Evolutionary conservation across 331 rosid species (phyloP).

Genomic region (Malus hybrid): DNA sequence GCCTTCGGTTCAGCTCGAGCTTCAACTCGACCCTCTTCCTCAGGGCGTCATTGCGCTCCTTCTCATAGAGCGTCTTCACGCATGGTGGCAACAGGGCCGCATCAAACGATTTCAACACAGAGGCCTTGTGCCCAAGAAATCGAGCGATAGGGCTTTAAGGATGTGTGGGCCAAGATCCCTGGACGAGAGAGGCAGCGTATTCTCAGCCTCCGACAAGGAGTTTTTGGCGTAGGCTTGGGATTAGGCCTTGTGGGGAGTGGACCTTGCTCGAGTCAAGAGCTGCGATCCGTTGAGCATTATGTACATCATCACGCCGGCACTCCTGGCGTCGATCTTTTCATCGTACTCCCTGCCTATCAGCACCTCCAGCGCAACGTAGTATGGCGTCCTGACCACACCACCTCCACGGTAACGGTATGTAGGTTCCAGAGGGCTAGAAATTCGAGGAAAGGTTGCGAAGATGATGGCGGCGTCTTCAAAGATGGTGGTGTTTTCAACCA

Average conservation of each 20-base stretch:
- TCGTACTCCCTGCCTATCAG: conserved; percentile 45
- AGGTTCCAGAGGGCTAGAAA: too few relatives aligned
- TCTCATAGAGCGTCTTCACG: conserved; percentile 26
- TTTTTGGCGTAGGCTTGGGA: conserved; percentile 37
- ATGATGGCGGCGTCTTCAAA: too few relatives aligned
- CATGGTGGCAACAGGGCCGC: conserved; percentile 37
- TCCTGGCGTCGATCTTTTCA: conserved; percentile 68
- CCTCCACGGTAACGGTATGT: conserved; percentile 8
- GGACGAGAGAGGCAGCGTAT: conserved; percentile 41
- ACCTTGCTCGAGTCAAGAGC: conserved; percentile 46
- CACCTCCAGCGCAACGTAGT: conserved; percentile 73
- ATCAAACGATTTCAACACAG: conserved; percentile 40
- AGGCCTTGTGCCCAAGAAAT: conserved; percentile 30
- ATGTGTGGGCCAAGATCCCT: conserved; percentile 45
- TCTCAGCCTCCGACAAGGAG: conserved; percentile 41
- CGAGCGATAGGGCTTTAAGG: conserved; percentile 39
- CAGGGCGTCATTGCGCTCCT: conserved; percentile 32
- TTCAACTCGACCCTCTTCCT: conserved; percentile 54
- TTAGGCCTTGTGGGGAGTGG: conserved; percentile 20
- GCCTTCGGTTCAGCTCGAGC: conserved; percentile 34
- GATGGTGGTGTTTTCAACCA: too few relatives aligned
- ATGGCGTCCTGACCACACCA: conserved; percentile 70
- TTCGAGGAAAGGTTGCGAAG: too few relatives aligned
- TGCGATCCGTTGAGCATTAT: conserved; percentile 46
- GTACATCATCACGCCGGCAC: conserved; percentile 58